Percentiles rank a stretch among this genome's conserved stretches.
phyloP scores from a whole-genome alignment of 768 basidiomycete genomes.

The Leccinellum luteum region DNA sequence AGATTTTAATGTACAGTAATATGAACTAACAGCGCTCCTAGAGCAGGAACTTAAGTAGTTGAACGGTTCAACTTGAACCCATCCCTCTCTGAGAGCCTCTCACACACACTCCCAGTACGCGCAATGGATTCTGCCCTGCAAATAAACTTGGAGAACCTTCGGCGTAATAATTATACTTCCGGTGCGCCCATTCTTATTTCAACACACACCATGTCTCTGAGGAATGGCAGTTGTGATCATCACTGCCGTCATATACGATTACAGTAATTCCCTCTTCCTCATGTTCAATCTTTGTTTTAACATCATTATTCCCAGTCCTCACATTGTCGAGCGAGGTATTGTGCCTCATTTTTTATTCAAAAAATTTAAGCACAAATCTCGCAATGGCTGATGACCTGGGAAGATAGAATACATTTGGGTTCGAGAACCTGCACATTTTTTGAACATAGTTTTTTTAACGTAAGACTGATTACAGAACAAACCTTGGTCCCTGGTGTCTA shows the following conservation, averaged over 20 bases:
- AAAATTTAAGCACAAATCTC: background rate
- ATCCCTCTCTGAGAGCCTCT: no score
- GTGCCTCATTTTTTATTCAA: background rate
- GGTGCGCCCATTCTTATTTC: no score
- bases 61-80: no score
- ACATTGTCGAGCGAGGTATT: conserved; percentile 8
- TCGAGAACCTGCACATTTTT: background rate
- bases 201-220: no score
- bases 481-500: conserved; percentile 12
- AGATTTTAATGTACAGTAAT: no score
- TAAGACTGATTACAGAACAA: background rate
- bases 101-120: no score
- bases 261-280: background rate
- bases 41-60: no score
- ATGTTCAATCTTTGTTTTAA: background rate
- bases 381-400: background rate
- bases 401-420: conserved; percentile 18
- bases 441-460: background rate
- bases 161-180: no score
- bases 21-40: no score
- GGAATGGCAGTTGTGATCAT: background rate
- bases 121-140: no score
- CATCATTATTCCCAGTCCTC: conserved; percentile 3
- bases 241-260: background rate
- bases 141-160: no score